Conservation (phyloP, 495 filamentous ascomycete genomes). For the Aspergillus ostianus region DNA sequence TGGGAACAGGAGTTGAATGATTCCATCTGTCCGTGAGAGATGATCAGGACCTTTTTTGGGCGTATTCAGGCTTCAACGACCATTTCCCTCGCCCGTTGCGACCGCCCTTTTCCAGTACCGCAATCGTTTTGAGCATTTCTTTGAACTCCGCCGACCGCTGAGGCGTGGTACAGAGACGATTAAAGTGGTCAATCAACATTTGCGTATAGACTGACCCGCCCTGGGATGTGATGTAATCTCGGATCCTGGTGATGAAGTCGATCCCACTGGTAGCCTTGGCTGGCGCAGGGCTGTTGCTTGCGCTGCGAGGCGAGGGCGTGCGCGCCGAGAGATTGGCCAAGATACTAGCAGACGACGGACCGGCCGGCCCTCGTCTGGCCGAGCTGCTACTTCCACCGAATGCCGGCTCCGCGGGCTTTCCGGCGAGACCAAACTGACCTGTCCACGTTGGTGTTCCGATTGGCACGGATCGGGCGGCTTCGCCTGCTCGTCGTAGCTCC, state of each 20-base stretch:
- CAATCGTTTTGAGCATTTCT: slow-evolving; percentile 59
- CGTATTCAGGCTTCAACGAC: slow-evolving; percentile 61
- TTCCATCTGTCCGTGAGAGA: slow-evolving; percentile 1
- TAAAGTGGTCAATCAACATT: slow-evolving; percentile 78
- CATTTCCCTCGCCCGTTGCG: slow-evolving; percentile 56
- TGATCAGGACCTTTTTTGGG: slow-evolving; percentile 10
- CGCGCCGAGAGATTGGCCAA: slow-evolving; percentile 55
- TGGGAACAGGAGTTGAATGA: neutral
- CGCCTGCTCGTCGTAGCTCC: slow-evolving; percentile 68
- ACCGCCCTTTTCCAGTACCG: slow-evolving; percentile 52
- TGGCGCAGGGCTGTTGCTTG: slow-evolving; percentile 27
- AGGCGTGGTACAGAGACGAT: slow-evolving; percentile 55
- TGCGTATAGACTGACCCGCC: slow-evolving; percentile 71
- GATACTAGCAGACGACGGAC: slow-evolving; percentile 56
- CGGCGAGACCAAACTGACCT: slow-evolving; percentile 72
- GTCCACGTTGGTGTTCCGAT: slow-evolving; percentile 95
- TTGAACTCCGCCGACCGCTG: slow-evolving; percentile 61
- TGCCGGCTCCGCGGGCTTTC: slow-evolving; percentile 45
- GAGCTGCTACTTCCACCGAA: slow-evolving; percentile 30
- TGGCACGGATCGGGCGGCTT: slow-evolving; percentile 66
- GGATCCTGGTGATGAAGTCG: slow-evolving; percentile 73
- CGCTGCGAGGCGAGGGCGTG: slow-evolving; percentile 30
- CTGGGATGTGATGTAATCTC: slow-evolving; percentile 67
- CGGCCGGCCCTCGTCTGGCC: slow-evolving; percentile 35
- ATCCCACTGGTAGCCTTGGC: slow-evolving; percentile 30